Percentiles rank a stretch among this genome's conserved stretches.
Evolutionary conservation across 352 stramenopile genomes (phyloP).

Genomic region (Globisporangium recalcitrans): DNA sequence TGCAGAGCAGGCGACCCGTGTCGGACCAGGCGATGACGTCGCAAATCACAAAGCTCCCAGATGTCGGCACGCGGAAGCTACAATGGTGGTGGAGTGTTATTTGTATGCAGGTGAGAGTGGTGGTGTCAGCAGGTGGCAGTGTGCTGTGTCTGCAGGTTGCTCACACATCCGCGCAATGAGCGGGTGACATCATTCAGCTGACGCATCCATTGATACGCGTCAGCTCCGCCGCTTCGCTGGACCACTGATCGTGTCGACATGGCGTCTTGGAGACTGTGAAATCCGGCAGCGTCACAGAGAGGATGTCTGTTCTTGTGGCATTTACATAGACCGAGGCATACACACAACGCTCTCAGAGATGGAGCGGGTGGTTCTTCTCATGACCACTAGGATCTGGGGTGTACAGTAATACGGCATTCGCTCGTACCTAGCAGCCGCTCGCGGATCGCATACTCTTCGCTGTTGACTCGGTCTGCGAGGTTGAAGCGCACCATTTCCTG

Average conservation of each 20-base stretch:
- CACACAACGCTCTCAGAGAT: neutral
- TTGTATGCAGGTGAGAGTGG: neutral
- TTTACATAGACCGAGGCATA: neutral
- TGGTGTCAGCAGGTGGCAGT: neutral
- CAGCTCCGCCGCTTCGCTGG: constrained; percentile 37
- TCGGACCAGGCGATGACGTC: constrained; percentile 68
- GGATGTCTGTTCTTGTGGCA: constrained; percentile 34
- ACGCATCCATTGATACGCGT: constrained; percentile 43
- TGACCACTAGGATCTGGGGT: neutral
- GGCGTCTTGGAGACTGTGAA: constrained; percentile 51
- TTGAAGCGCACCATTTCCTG: constrained; percentile 52
- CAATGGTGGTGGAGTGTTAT: neutral
- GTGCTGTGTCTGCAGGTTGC: neutral
- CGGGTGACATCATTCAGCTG: neutral
- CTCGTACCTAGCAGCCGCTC: constrained; percentile 57
- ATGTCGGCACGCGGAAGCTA: constrained; percentile 32
- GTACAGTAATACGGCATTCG: neutral
- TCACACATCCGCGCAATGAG: neutral
- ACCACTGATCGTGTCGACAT: constrained; percentile 40
- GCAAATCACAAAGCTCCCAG: constrained; percentile 42
- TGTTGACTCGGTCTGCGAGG: constrained; percentile 58
- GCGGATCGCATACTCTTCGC: constrained; percentile 70
- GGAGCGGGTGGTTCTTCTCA: no score
- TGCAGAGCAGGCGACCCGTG: constrained; percentile 52
- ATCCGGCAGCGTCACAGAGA: constrained; percentile 43